These are phyloP conservation scores for Ascocoryne sarcoides DNA, from an alignment of 2,329 filamentous ascomycete species.

Conservation along the genomic window DNA sequence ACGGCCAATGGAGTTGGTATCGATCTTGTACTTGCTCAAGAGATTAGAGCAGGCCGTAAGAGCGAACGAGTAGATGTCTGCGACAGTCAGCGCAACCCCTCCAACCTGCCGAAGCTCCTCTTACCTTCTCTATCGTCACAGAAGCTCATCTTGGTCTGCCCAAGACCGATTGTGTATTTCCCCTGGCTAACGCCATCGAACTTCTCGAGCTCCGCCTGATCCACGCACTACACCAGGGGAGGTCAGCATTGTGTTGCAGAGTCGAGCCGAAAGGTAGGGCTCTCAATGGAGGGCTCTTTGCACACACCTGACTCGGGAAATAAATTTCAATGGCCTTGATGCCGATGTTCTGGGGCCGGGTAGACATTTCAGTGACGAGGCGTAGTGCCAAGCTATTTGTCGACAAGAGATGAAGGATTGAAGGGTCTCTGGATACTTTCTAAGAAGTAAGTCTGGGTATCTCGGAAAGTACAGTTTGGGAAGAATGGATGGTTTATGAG, in stretches of 20 bases:
- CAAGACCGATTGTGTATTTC: constrained; percentile 87
- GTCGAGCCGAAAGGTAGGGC: neutral
- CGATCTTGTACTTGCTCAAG: constrained; percentile 75
- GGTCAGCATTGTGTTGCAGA: constrained; percentile 12
- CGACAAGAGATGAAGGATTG: too few relatives aligned
- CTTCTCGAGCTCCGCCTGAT: constrained; percentile 75
- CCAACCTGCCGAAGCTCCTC: constrained; percentile 17
- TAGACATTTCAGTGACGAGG: constrained; percentile 44
- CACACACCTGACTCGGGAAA: constrained; percentile 68
- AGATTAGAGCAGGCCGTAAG: constrained; percentile 71
- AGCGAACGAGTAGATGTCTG: constrained; percentile 82
- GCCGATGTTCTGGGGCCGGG: constrained; percentile 78
- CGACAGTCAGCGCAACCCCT: constrained; percentile 8
- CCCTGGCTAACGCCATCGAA: constrained; percentile 75
- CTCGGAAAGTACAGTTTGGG: neutral
- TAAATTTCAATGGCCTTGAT: constrained; percentile 92
- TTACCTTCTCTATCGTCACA: constrained; percentile 82
- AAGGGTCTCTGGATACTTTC: neutral
- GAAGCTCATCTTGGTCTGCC: constrained; percentile 88
- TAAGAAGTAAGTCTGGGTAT: too few relatives aligned
- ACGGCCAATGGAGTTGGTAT: constrained; percentile 67
- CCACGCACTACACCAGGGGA: constrained; percentile 57
- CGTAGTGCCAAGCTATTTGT: constrained; percentile 2
- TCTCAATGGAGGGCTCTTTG: neutral
- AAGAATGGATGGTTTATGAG: too few relatives aligned